Percentiles rank a stretch among this genome's conserved stretches.
Evolutionary conservation across 2,329 filamentous ascomycete genomes (phyloP).

Genomic region (Ilyonectria destructans): DNA sequence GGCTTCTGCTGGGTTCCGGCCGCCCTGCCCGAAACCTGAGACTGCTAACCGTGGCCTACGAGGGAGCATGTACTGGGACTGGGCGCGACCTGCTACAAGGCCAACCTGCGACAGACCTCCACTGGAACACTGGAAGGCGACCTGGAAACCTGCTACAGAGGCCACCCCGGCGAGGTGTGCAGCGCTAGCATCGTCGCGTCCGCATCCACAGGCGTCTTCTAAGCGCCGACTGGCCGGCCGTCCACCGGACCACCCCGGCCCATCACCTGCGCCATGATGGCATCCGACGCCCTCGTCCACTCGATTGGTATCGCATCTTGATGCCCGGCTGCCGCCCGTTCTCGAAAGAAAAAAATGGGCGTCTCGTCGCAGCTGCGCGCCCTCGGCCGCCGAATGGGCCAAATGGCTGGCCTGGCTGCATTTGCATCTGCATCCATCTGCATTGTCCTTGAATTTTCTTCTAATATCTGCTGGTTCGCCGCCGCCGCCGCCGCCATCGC

Average conservation of each 20-base stretch:
- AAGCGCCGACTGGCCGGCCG: conserved; percentile 56
- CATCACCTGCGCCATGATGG: conserved; percentile 52
- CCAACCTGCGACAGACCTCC: conserved; percentile 12
- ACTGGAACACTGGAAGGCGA: neutral
- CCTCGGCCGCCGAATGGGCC: conserved; percentile 22
- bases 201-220: conserved; percentile 44
- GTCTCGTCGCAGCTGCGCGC: conserved; percentile 23
- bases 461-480: conserved; percentile 25
- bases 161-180: conserved; percentile 43
- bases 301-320: conserved; percentile 41
- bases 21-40: conserved; percentile 19
- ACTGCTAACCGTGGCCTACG: neutral
- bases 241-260: conserved; percentile 48
- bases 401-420: conserved; percentile 19
- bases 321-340: conserved; percentile 41
- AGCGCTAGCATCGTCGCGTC: conserved; percentile 45
- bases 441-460: conserved; percentile 15
- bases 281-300: conserved; percentile 47
- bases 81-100: conserved; percentile 14
- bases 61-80: neutral
- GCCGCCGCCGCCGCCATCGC: conserved; percentile 6
- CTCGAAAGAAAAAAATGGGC: conserved; percentile 25
- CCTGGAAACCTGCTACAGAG: neutral
- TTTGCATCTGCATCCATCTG: conserved; percentile 31
- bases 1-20: neutral